These are phyloP conservation scores for Aureobasidium sp. DNA, from an alignment of 2,329 filamentous ascomycete genomes.

Conservation along the genomic window DNA sequence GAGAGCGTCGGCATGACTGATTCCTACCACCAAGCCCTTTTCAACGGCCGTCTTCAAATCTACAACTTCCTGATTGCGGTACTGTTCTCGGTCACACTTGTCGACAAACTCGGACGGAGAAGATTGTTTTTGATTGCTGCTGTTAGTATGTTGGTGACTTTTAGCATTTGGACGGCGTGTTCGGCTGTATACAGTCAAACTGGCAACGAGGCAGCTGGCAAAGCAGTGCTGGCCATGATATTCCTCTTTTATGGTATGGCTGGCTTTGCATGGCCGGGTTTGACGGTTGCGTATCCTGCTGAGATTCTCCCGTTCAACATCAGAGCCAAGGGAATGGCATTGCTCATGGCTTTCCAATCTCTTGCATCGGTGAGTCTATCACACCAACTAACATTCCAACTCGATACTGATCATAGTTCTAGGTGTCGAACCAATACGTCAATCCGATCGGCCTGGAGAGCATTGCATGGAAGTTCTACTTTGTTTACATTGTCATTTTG, in stretches of 20 bases:
- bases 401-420: neutral
- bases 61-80: constrained; percentile 52
- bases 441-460: constrained; percentile 25
- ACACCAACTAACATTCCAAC: too few species aligned
- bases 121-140: constrained; percentile 30
- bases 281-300: constrained; percentile 37
- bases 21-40: constrained; percentile 27
- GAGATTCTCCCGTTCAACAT: constrained; percentile 42
- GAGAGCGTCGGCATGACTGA: constrained; percentile 24
- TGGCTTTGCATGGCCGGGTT: constrained; percentile 17
- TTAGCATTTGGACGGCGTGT: constrained; percentile 35
- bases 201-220: constrained; percentile 21
- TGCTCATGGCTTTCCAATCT: neutral
- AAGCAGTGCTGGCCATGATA: constrained; percentile 27
- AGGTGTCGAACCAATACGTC: constrained; percentile 23
- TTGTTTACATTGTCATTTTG: constrained; percentile 26
- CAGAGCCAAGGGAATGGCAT: constrained; percentile 30
- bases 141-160: constrained; percentile 32
- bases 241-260: constrained; percentile 23
- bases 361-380: neutral
- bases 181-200: constrained; percentile 20
- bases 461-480: constrained; percentile 25
- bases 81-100: constrained; percentile 24
- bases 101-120: constrained; percentile 28
- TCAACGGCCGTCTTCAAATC: constrained; percentile 48